These are phyloP conservation scores for Yamadazyma trypodendri DNA, from an alignment of 1,139 yeast genomes.

Conservation along the genomic window DNA sequence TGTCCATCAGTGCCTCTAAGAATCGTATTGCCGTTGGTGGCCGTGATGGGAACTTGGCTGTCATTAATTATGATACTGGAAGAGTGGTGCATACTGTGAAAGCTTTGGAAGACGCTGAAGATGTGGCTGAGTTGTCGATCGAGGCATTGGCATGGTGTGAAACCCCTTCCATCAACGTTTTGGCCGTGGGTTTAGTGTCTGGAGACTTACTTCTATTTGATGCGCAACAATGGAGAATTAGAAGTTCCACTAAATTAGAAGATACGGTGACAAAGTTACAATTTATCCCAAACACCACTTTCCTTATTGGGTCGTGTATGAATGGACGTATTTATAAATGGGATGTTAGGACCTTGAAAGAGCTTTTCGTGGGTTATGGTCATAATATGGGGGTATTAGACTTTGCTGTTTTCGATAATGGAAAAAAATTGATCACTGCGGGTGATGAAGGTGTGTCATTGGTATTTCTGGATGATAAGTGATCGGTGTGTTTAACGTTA, in stretches of 20 bases:
- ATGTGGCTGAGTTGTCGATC: slow-evolving; percentile 71
- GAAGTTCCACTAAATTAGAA: slow-evolving; percentile 65
- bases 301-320: slow-evolving; percentile 72
- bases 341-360: slow-evolving; percentile 85
- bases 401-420: slow-evolving; percentile 63
- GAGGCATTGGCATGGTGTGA: slow-evolving; percentile 87
- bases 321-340: slow-evolving; percentile 84
- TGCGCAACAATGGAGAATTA: slow-evolving; percentile 79
- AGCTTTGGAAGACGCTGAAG: slow-evolving; percentile 62
- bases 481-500: neutral
- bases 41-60: slow-evolving; percentile 79
- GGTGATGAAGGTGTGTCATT: slow-evolving; percentile 96
- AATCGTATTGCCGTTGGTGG: slow-evolving; percentile 73
- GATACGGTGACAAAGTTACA: slow-evolving; percentile 83
- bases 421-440: slow-evolving; percentile 80
- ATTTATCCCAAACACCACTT: slow-evolving; percentile 58
- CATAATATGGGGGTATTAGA: slow-evolving; percentile 94
- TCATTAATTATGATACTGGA: slow-evolving; percentile 74
- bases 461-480: slow-evolving; percentile 40
- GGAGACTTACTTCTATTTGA: slow-evolving; percentile 85
- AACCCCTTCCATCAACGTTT: slow-evolving; percentile 49
- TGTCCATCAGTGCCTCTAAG: slow-evolving; percentile 52
- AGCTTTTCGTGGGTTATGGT: slow-evolving; percentile 77
- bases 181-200: slow-evolving; percentile 87
- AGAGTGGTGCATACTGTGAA: slow-evolving; percentile 62